Percentiles rank a stretch among this genome's conserved stretches.
phyloP scores from a whole-genome alignment of 768 basidiomycete species.

The Lyophyllum atratum region DNA sequence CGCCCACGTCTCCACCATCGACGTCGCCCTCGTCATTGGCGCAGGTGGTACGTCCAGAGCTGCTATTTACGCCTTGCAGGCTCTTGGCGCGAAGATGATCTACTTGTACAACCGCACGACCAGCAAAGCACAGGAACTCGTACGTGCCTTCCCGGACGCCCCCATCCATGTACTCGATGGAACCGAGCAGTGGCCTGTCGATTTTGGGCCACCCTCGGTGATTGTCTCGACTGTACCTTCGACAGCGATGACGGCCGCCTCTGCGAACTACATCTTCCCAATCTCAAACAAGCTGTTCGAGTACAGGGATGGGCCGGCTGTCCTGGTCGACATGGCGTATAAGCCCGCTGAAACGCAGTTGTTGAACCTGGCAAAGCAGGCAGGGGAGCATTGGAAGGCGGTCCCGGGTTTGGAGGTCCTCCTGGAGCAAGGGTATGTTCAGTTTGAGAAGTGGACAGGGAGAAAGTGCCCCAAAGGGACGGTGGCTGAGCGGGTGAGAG shows the following conservation, averaged over 20 bases:
- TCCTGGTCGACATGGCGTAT: slow-evolving; percentile 94
- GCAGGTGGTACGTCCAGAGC: slow-evolving; percentile 95
- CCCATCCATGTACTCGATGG: slow-evolving; percentile 60
- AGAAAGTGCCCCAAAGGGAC: slow-evolving; percentile 52
- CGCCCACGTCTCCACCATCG: slow-evolving; percentile 39
- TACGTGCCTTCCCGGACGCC: slow-evolving; percentile 63
- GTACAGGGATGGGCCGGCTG: slow-evolving; percentile 49
- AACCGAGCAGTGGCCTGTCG: slow-evolving; percentile 54
- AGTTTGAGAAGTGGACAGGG: slow-evolving; percentile 84
- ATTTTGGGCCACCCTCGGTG: slow-evolving; percentile 56
- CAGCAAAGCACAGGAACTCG: slow-evolving; percentile 71
- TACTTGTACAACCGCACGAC: slow-evolving; percentile 89
- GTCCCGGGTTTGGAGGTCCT: slow-evolving; percentile 86
- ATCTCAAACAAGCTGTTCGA: slow-evolving; percentile 62
- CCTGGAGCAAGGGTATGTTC: slow-evolving; percentile 85
- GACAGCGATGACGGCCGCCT: slow-evolving; percentile 47
- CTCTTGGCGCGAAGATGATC: slow-evolving; percentile 65
- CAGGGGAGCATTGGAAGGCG: slow-evolving; percentile 57
- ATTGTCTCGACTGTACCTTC: slow-evolving; percentile 92
- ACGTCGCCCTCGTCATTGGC: slow-evolving; percentile 82
- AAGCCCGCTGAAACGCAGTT: slow-evolving; percentile 86
- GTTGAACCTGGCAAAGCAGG: slow-evolving; percentile 60
- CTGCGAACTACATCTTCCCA: slow-evolving; percentile 36
- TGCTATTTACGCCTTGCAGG: slow-evolving; percentile 85
- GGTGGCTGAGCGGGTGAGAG: slow-evolving; percentile 52